Percentiles rank a stretch among this genome's conserved stretches.
Conservation (phyloP, 2,329 filamentous ascomycete genomes). For the Fusarium poae region DNA sequence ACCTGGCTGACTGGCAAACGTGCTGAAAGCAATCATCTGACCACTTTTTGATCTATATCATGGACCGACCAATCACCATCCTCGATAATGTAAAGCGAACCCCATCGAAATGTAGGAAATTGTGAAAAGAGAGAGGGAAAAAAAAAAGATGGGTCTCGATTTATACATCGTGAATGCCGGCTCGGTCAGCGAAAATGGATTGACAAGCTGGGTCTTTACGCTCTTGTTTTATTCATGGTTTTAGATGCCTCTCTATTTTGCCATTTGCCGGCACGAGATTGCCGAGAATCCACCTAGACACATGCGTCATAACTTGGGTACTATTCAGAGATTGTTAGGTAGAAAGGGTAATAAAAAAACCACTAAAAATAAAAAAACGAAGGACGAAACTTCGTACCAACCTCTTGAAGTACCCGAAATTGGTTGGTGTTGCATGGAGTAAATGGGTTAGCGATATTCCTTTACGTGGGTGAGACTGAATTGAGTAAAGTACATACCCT, state of each 20-base stretch:
- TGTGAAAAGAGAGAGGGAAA: background rate
- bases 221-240: conserved; percentile 24
- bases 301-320: conserved; percentile 6
- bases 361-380: background rate
- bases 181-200: conserved; percentile 43
- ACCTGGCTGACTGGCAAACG: background rate
- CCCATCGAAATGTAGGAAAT: conserved; percentile 19
- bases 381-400: background rate
- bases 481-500: conserved; percentile 31
- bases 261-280: conserved; percentile 39
- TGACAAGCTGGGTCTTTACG: conserved; percentile 7
- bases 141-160: conserved; percentile 21
- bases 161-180: conserved; percentile 27
- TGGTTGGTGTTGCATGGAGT: conserved; percentile 22
- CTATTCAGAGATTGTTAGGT: background rate
- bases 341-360: background rate
- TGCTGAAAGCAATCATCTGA: conserved; percentile 5
- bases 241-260: conserved; percentile 15
- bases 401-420: conserved; percentile 15
- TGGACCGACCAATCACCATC: conserved; percentile 35
- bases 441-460: conserved; percentile 9
- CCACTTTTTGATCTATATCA: conserved; percentile 11
- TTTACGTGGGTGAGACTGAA: conserved; percentile 36
- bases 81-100: background rate
- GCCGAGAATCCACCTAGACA: conserved; percentile 34